Evolutionary conservation across 2,329 filamentous ascomycete species (phyloP).

Genomic region (Penicillium sp.): DNA sequence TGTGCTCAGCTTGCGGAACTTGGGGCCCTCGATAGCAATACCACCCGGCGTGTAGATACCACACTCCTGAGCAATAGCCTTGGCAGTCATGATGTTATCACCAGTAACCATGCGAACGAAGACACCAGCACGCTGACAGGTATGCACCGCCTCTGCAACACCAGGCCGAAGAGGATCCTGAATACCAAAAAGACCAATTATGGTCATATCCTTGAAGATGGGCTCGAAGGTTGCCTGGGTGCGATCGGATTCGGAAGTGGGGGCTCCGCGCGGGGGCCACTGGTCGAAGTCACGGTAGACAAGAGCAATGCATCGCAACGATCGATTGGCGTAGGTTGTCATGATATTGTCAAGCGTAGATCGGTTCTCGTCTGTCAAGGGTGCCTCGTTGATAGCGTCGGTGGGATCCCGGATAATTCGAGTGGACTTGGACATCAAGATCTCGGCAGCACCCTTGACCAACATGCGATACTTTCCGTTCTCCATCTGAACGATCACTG

Average conservation of each 20-base stretch:
- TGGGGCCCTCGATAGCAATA: slow-evolving; percentile 77
- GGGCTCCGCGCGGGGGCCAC: slow-evolving; percentile 76
- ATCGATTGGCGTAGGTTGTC: slow-evolving; percentile 76
- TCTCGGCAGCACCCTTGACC: slow-evolving; percentile 61
- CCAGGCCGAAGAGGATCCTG: slow-evolving; percentile 79
- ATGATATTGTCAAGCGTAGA: slow-evolving; percentile 71
- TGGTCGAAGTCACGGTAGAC: slow-evolving; percentile 82
- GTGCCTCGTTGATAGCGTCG: slow-evolving; percentile 60
- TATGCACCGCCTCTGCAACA: slow-evolving; percentile 73
- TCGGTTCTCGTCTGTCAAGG: slow-evolving; percentile 64
- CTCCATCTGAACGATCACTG: slow-evolving; percentile 63
- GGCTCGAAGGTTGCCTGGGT: slow-evolving; percentile 70
- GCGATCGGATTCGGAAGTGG: slow-evolving; percentile 62
- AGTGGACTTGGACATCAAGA: slow-evolving; percentile 54
- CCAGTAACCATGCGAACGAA: slow-evolving; percentile 86
- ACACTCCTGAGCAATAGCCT: slow-evolving; percentile 79
- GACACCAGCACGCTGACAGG: slow-evolving; percentile 77
- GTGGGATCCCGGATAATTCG: slow-evolving; percentile 65
- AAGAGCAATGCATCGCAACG: slow-evolving; percentile 82
- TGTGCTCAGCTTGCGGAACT: slow-evolving; percentile 74
- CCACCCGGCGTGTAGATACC: slow-evolving; percentile 73
- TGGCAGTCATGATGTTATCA: slow-evolving; percentile 79
- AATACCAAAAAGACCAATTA: slow-evolving; percentile 76
- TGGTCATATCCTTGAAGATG: slow-evolving; percentile 70
- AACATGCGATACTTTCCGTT: slow-evolving; percentile 63